A percentile compares a stretch with the other conserved stretches of the same genome.
Conservation (phyloP, 331 rosid genomes). For the Acacia concinna region DNA sequence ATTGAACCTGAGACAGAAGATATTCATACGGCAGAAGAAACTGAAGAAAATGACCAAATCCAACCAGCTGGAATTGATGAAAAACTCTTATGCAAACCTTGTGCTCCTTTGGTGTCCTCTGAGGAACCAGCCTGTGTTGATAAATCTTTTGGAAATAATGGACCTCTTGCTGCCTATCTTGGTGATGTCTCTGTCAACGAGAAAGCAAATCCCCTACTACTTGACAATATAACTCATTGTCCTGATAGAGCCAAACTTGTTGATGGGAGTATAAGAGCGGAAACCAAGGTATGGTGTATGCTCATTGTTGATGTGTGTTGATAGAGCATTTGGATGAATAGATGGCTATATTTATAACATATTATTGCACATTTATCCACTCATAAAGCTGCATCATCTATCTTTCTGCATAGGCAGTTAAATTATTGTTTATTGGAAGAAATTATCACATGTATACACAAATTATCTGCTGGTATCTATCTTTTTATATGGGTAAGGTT, state of each 20-base stretch:
- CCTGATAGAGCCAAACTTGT: background rate
- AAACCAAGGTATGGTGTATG: slow-evolving; percentile 45
- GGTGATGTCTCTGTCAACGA: slow-evolving; percentile 23
- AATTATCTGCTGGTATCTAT: background rate
- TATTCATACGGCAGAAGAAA: slow-evolving; percentile 25
- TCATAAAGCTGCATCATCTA: slow-evolving; percentile 17
- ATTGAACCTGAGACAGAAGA: slow-evolving; percentile 48
- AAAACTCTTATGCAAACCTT: slow-evolving; percentile 24
- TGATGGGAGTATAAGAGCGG: slow-evolving; percentile 31
- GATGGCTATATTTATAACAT: background rate
- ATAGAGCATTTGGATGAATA: background rate
- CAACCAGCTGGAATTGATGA: slow-evolving; percentile 30
- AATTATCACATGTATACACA: background rate
- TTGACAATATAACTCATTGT: slow-evolving; percentile 33
- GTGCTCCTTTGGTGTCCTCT: slow-evolving; percentile 39
- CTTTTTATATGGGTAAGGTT: background rate
- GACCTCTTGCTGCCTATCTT: slow-evolving; percentile 28
- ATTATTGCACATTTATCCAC: background rate
- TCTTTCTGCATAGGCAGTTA: background rate
- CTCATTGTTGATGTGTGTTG: slow-evolving; percentile 16
- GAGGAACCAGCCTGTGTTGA: slow-evolving; percentile 32
- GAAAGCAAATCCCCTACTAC: background rate
- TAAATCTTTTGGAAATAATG: slow-evolving; percentile 19
- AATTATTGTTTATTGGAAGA: slow-evolving; percentile 13
- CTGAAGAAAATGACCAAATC: slow-evolving; percentile 33